Conservation (phyloP, 192 early-diverging fungal species). For the Lunasporangiospora selenospora region DNA sequence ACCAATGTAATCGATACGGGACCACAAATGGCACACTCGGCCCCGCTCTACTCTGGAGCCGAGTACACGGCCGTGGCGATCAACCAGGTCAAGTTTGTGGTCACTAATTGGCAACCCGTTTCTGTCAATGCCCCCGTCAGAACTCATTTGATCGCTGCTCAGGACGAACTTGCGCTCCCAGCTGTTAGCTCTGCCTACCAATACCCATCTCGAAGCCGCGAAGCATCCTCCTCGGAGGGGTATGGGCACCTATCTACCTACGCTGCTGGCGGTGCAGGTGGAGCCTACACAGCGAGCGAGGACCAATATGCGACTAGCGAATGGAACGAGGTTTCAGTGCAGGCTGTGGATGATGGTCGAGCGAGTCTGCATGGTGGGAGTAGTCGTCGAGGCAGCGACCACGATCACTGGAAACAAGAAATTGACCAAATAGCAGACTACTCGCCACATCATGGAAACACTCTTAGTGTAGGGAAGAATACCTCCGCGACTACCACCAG, state of each 20-base stretch:
- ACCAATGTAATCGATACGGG: conserved; percentile 42
- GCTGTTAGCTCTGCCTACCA: conserved; percentile 18
- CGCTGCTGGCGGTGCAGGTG: neutral
- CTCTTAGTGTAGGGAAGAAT: no score
- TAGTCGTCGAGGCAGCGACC: conserved; percentile 5
- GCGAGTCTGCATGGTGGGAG: conserved; percentile 6
- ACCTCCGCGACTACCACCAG: no score
- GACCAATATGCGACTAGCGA: no score
- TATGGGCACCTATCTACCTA: neutral
- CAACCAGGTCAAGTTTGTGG: conserved; percentile 43
- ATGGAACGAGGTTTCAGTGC: conserved; percentile 36
- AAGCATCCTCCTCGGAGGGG: conserved; percentile 4
- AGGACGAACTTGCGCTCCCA: conserved; percentile 32
- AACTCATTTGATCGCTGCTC: conserved; percentile 26
- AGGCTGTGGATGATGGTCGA: conserved; percentile 8
- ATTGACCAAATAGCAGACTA: conserved; percentile 8
- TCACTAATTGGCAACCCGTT: conserved; percentile 40
- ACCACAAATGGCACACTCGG: conserved; percentile 20
- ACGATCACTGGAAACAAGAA: conserved; percentile 37
- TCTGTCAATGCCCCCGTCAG: conserved; percentile 21
- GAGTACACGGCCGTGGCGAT: conserved; percentile 43
- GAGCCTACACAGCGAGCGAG: conserved; percentile 3
- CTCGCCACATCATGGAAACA: conserved; percentile 7
- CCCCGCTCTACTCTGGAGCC: conserved; percentile 32
- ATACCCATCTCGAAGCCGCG: conserved; percentile 9